Conservation (phyloP, 176 grass and related monocot species). For the Urochloa ruziziensis region DNA sequence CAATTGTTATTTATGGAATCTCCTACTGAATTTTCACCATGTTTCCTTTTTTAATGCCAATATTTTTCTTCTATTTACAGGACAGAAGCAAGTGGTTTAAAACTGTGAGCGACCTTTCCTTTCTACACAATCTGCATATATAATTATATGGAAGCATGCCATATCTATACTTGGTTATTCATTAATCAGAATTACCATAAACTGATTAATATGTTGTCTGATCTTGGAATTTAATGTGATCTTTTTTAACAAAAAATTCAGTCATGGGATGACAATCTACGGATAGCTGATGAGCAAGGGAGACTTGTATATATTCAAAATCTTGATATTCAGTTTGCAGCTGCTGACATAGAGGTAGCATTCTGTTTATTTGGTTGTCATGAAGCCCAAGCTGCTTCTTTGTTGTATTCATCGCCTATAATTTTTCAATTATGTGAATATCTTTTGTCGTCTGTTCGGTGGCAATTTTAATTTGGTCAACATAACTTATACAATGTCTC, state of each 20-base stretch:
- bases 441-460: neutral
- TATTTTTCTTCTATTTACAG: constrained; percentile 54
- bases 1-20: constrained; percentile 11
- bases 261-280: constrained; percentile 56
- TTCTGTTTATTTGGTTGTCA: constrained; percentile 15
- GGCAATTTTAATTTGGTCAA: neutral
- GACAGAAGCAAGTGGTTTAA: constrained; percentile 88
- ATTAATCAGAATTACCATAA: constrained; percentile 9
- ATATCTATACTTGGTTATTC: constrained; percentile 10
- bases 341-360: constrained; percentile 77
- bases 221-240: constrained; percentile 4
- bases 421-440: neutral
- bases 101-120: constrained; percentile 60
- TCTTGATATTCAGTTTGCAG: constrained; percentile 67
- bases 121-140: neutral
- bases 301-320: constrained; percentile 80
- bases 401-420: neutral
- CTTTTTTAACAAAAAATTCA: constrained; percentile 48
- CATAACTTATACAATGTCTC: constrained; percentile 2
- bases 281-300: constrained; percentile 46
- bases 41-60: constrained; percentile 35
- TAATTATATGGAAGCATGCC: neutral
- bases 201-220: neutral
- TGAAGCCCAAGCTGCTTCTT: neutral
- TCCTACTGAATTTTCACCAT: constrained; percentile 19